phyloP scores from a whole-genome alignment of 129 eudicot genomes.

The Chrysanthemum makinoi region DNA sequence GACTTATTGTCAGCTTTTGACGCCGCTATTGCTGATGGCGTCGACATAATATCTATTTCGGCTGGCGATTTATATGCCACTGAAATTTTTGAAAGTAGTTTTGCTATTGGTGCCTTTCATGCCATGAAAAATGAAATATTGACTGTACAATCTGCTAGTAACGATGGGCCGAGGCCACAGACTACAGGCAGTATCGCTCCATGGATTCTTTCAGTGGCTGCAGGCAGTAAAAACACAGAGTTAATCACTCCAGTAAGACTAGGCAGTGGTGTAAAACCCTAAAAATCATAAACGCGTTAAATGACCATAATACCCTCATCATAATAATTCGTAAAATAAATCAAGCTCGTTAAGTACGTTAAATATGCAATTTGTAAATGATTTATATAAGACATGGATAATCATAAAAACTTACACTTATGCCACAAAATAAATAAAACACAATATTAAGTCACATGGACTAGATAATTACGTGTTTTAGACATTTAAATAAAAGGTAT shows the following conservation, averaged over 20 bases:
- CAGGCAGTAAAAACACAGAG: background rate
- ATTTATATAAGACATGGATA: too few relatives aligned
- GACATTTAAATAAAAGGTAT: too few relatives aligned
- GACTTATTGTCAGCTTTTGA: constrained; percentile 8
- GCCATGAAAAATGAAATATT: constrained; percentile 11
- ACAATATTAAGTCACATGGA: too few relatives aligned
- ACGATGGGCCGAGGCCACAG: background rate
- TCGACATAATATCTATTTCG: background rate
- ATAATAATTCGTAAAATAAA: too few relatives aligned
- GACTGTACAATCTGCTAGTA: constrained; percentile 11
- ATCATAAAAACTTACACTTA: too few relatives aligned
- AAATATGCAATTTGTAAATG: too few relatives aligned
- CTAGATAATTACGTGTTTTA: too few relatives aligned
- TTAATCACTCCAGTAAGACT: constrained; percentile 4
- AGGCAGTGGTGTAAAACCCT: too few relatives aligned
- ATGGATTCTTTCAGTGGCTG: constrained; percentile 15
- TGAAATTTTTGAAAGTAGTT: background rate
- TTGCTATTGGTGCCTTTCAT: background rate
- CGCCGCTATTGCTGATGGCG: constrained; percentile 5
- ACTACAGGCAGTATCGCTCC: background rate
- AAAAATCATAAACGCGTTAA: too few relatives aligned
- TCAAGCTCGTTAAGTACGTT: too few relatives aligned
- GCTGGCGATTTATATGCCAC: background rate
- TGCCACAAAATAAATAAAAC: too few relatives aligned
- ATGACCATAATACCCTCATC: too few relatives aligned